A percentile compares a stretch with the other conserved stretches of the same genome.
These are phyloP conservation scores for Lentinula aciculospora DNA, from an alignment of 768 basidiomycete species.

Conservation along the genomic window DNA sequence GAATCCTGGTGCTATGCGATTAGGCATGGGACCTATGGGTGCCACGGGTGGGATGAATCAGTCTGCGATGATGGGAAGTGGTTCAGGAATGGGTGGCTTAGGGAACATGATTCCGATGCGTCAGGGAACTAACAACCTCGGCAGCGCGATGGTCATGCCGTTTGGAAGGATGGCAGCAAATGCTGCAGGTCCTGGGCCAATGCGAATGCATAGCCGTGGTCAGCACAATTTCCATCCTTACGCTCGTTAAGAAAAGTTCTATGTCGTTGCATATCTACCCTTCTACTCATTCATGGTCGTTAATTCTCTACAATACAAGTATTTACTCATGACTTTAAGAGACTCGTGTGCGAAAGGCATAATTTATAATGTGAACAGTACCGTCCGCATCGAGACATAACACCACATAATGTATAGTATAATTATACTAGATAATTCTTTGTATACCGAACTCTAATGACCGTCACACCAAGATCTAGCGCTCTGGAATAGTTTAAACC, in stretches of 20 bases:
- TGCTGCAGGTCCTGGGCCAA: slow-evolving; percentile 36
- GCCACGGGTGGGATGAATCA: slow-evolving; percentile 12
- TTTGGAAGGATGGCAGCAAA: slow-evolving; percentile 36
- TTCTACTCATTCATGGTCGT: not conserved
- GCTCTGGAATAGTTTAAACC: slow-evolving; percentile 94
- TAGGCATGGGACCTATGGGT: slow-evolving; percentile 29
- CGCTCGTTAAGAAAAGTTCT: slow-evolving; percentile 33
- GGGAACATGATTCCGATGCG: slow-evolving; percentile 12
- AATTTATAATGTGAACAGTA: not conserved
- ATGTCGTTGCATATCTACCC: not conserved
- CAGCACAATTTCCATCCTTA: slow-evolving; percentile 66
- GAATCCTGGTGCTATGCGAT: slow-evolving; percentile 28
- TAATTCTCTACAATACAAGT: not conserved
- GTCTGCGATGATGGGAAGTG: slow-evolving; percentile 11
- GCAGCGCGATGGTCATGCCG: slow-evolving; percentile 20
- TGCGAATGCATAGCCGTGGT: slow-evolving; percentile 43
- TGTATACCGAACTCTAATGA: not conserved
- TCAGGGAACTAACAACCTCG: slow-evolving; percentile 16
- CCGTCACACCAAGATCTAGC: slow-evolving; percentile 65
- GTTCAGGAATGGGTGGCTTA: slow-evolving; percentile 7
- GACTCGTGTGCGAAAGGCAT: not conserved
- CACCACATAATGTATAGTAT: not conserved
- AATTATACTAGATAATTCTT: not conserved
- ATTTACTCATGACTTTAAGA: not conserved
- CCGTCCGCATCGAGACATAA: not conserved